Conservation (phyloP, 768 basidiomycete genomes). For the Mrakia blollopis region DNA sequence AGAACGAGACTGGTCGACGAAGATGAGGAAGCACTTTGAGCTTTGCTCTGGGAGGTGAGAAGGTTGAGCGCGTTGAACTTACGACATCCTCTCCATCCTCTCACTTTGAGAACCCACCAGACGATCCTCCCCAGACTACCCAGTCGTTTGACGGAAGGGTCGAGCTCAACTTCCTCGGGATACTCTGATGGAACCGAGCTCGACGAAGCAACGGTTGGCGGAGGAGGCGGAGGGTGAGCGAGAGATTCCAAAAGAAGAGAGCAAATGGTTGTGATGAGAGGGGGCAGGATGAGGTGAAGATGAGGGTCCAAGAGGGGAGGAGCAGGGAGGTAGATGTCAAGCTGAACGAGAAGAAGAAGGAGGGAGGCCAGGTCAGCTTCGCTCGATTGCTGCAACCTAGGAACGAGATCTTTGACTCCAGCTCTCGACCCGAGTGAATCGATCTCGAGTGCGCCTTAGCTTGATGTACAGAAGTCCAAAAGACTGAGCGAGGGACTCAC, state of each 20-base stretch:
- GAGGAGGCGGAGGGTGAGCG: background rate
- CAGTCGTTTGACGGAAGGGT: slow-evolving; percentile 42
- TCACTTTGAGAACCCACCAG: slow-evolving; percentile 75
- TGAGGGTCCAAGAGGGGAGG: slow-evolving; percentile 86
- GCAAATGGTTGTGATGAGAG: slow-evolving; percentile 59
- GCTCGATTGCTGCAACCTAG: no score
- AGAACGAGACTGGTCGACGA: slow-evolving; percentile 66
- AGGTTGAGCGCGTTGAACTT: slow-evolving; percentile 41
- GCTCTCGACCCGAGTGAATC: background rate
- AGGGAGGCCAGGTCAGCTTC: background rate
- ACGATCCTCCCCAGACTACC: slow-evolving; percentile 53
- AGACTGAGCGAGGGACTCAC: slow-evolving; percentile 34
- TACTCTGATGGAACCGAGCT: background rate
- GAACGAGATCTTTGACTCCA: no score
- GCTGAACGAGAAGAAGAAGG: slow-evolving; percentile 49
- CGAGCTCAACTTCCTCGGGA: background rate
- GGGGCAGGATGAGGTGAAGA: slow-evolving; percentile 70
- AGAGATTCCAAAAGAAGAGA: slow-evolving; percentile 25
- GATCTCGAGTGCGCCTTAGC: background rate
- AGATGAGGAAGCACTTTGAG: background rate
- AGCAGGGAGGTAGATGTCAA: slow-evolving; percentile 87
- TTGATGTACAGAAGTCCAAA: background rate
- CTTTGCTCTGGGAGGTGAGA: background rate
- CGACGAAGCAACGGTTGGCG: background rate
- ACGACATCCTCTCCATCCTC: slow-evolving; percentile 91